A percentile compares a stretch with the other conserved stretches of the same genome.
Conservation (phyloP, 2,329 filamentous ascomycete species). For the Xylariaceae sp. region DNA sequence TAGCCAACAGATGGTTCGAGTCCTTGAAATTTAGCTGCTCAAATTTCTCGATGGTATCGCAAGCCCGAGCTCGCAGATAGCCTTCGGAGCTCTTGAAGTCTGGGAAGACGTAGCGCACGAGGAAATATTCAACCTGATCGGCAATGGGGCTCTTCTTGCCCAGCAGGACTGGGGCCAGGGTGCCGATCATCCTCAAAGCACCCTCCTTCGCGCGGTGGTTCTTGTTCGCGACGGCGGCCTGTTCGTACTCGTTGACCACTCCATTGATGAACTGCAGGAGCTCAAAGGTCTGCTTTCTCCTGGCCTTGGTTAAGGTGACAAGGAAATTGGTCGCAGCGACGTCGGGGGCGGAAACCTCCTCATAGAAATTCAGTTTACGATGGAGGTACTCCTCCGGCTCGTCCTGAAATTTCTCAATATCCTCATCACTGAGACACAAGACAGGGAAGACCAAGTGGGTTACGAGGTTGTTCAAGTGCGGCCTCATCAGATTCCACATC, state of each 20-base stretch:
- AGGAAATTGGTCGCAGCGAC: constrained; percentile 96
- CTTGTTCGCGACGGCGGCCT: constrained; percentile 78
- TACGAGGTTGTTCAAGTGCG: constrained; percentile 86
- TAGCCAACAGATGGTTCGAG: constrained; percentile 85
- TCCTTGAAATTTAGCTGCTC: constrained; percentile 97
- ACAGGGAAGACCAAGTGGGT: constrained; percentile 95
- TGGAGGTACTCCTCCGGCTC: constrained; percentile 96
- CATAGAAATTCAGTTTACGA: constrained; percentile 94
- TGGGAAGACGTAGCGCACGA: constrained; percentile 95
- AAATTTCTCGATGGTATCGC: constrained; percentile 96
- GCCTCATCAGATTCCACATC: constrained; percentile 92
- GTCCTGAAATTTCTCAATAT: constrained; percentile 86
- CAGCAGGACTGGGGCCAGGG: constrained; percentile 84
- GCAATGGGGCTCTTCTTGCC: constrained; percentile 98
- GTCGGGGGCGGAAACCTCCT: constrained; percentile 91
- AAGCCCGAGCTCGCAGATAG: constrained; percentile 87
- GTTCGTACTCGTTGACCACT: constrained; percentile 88
- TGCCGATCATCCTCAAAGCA: constrained; percentile 93
- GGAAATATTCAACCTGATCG: constrained; percentile 96
- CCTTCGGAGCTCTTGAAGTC: constrained; percentile 91
- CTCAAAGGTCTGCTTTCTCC: constrained; percentile 92
- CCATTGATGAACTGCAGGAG: constrained; percentile 93
- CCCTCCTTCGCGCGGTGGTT: constrained; percentile 94
- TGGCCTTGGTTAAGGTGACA: constrained; percentile 85
- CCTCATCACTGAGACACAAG: constrained; percentile 83